Conservation (phyloP, 257 asterid species). For the Petunia axillaris region DNA sequence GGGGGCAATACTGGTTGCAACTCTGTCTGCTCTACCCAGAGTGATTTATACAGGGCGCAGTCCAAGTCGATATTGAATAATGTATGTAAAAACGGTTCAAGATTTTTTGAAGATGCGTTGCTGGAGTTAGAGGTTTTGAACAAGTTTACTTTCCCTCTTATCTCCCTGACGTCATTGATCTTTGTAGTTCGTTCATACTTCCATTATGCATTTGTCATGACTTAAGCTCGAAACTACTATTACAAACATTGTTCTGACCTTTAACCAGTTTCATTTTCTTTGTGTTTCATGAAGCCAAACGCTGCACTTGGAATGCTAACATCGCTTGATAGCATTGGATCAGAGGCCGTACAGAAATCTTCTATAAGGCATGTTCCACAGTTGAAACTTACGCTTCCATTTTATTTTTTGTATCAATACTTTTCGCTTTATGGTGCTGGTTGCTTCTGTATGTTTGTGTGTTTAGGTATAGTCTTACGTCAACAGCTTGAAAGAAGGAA, state of each 20-base stretch:
- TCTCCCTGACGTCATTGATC: slow-evolving; percentile 15
- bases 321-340: slow-evolving; percentile 66
- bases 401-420: slow-evolving; percentile 14
- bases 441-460: slow-evolving; percentile 12
- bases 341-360: slow-evolving; percentile 72
- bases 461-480: slow-evolving; percentile 24
- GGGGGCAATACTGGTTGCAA: slow-evolving; percentile 31
- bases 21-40: slow-evolving; percentile 32
- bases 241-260: slow-evolving; percentile 4
- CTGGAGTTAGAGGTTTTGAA: slow-evolving; percentile 79
- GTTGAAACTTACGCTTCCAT: slow-evolving; percentile 26
- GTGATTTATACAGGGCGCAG: slow-evolving; percentile 37
- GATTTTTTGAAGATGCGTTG: slow-evolving; percentile 52
- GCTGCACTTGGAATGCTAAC: slow-evolving; percentile 58
- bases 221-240: background rate
- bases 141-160: slow-evolving; percentile 43
- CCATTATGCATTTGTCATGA: background rate
- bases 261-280: slow-evolving; percentile 15
- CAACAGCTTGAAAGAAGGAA: slow-evolving; percentile 25
- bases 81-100: slow-evolving; percentile 47
- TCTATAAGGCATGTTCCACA: slow-evolving; percentile 69
- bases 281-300: slow-evolving; percentile 72
- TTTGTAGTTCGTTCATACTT: background rate
- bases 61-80: slow-evolving; percentile 42
- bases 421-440: slow-evolving; percentile 37